Evolutionary conservation across 345 rosid species (phyloP).

Genomic region (Eucalyptus polyanthemos): DNA sequence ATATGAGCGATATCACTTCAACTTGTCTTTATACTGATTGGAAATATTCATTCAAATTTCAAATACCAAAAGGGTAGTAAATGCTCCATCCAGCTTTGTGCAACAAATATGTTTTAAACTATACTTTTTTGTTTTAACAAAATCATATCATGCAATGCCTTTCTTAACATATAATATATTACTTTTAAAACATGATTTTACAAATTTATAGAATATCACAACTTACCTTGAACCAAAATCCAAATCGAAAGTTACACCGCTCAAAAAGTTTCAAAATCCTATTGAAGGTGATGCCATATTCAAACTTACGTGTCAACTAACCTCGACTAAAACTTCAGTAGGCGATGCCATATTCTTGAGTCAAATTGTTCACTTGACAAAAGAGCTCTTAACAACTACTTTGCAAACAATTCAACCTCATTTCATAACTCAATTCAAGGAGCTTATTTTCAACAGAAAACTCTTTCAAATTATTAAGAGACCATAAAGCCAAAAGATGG

Average conservation of each 20-base stretch:
- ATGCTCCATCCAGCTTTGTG: rapidly evolving
- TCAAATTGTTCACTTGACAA: no score
- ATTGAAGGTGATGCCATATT: rapidly evolving
- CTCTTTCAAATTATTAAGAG: no score
- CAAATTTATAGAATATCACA: background rate
- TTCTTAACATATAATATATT: no score
- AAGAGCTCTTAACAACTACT: no score
- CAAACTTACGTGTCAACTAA: no score
- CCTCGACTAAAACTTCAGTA: no score
- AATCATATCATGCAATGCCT: background rate
- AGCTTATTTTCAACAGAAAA: no score
- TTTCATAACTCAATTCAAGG: rapidly evolving
- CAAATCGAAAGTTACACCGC: rapidly evolving
- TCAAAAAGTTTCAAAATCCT: no score
- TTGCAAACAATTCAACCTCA: rapidly evolving
- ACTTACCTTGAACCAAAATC: background rate
- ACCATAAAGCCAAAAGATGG: no score
- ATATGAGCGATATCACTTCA: background rate
- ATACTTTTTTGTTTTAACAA: no score
- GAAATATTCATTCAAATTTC: background rate
- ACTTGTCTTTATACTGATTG: rapidly evolving
- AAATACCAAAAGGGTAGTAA: background rate
- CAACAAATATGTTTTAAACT: no score
- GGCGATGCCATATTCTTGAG: no score
- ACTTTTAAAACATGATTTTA: background rate